A percentile compares a stretch with the other conserved stretches of the same genome.
These are phyloP conservation scores for Breynia disticha DNA, from an alignment of 441 rosid species.

Conservation along the genomic window DNA sequence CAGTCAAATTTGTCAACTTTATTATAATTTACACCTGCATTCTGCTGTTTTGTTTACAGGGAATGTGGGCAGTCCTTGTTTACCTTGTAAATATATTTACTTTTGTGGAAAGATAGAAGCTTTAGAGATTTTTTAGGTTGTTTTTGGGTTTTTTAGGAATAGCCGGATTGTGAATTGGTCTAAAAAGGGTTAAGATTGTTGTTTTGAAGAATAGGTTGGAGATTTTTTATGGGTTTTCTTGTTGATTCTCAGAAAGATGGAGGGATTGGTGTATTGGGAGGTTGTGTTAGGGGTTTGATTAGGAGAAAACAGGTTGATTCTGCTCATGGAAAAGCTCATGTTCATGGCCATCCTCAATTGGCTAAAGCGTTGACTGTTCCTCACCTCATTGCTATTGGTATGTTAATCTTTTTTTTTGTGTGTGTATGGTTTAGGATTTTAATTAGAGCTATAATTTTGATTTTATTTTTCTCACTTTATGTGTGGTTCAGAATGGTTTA, in stretches of 20 bases:
- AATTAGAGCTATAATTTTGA: neutral
- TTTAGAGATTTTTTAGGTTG: neutral
- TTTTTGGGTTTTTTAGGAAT: neutral
- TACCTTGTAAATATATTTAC: neutral
- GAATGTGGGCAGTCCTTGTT: constrained; percentile 16
- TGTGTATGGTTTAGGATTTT: too few species aligned
- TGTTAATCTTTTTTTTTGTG: neutral
- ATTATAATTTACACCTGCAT: neutral
- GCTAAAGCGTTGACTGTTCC: constrained; percentile 72
- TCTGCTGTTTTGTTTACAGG: neutral
- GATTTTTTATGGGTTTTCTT: constrained; percentile 45
- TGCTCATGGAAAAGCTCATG: constrained; percentile 22
- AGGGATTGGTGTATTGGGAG: constrained; percentile 21
- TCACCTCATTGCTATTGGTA: constrained; percentile 88
- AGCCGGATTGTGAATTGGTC: constrained; percentile 8
- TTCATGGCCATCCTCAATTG: constrained; percentile 36
- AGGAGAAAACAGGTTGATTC: constrained; percentile 95
- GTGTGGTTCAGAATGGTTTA: neutral
- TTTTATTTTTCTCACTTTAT: neutral
- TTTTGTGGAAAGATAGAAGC: neutral
- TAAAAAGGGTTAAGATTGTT: neutral
- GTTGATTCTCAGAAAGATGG: constrained; percentile 42
- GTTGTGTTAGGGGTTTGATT: constrained; percentile 47
- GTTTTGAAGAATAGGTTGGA: neutral
- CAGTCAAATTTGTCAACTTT: too few species aligned